Base-by-base conservation (phyloP, 805 yeast genomes). In the Candida maltosa region DNA sequence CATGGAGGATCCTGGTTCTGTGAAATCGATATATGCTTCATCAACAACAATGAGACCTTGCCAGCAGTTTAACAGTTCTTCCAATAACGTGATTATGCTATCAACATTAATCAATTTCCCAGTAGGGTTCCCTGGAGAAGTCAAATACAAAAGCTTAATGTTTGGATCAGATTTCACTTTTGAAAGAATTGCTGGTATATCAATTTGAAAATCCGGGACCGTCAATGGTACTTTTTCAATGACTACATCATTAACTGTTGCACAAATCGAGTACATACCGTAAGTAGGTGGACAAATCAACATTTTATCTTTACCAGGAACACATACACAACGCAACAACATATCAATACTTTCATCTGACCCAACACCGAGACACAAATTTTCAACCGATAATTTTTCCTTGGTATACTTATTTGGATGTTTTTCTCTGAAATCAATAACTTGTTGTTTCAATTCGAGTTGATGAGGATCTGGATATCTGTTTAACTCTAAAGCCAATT, bases 391-490 rank as follows among this genome's bases (percentile, higher is more conserved):
- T 42, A 86, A 54, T 2, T 25, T 20, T 0, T 26, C 33, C 12
- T 50, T 39, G 25, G 49, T 34, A 32, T 33, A 32, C 19, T 34
- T 33, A 39, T 52, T 62, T 0, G 72, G 69, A 39, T 71, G 75
- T 2, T 54, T 42, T 55, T 87, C 88, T 44, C 98, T 74, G 53
- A 83, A 83, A 26, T 76, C 67, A 32, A 85, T 77, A 32, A 91
- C 69, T 44, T 79, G 79, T 42, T 74, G 64, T 55, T 93, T 93
- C 49, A 93, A 71, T 22, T 71, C 81, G 5, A 75, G 39, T 53
- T 91, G 97, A 62, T 93, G 97, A 7, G 98, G 98, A 51, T 93
- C 98, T 12, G 98, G 98, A 57, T 93, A 93, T 51, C 98, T 73
- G 66, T 93, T 82, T 48, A 93, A 76, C 32, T 80, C 82, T 44